A percentile compares a stretch with the other conserved stretches of the same genome.
Conservation (phyloP, 495 filamentous ascomycete genomes). For the Tuber melanosporum region DNA sequence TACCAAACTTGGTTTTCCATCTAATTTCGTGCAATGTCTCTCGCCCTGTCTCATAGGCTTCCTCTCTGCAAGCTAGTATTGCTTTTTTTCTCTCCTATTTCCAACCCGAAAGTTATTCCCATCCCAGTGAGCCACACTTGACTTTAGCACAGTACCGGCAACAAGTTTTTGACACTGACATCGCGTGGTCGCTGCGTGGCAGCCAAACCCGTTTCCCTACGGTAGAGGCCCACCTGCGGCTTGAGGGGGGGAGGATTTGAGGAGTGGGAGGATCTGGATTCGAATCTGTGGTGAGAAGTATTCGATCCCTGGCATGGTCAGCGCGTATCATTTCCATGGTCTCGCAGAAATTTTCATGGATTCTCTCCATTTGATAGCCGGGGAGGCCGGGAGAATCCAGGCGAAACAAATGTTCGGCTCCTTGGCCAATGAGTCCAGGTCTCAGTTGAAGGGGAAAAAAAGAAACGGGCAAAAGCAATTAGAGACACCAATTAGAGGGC, state of each 20-base stretch:
- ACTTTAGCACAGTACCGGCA: constrained; percentile 7
- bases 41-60: constrained; percentile 22
- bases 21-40: constrained; percentile 16
- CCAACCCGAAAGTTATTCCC: neutral
- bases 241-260: constrained; percentile 22
- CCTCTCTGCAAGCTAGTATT: constrained; percentile 18
- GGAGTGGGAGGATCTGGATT: constrained; percentile 30
- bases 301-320: constrained; percentile 30
- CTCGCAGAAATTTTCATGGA: constrained; percentile 5
- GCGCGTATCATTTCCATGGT: constrained; percentile 25
- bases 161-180: constrained; percentile 36
- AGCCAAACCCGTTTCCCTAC: constrained; percentile 32
- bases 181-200: constrained; percentile 39
- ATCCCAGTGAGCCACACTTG: constrained; percentile 14
- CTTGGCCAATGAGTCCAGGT: constrained; percentile 17
- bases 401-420: constrained; percentile 30
- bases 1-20: constrained; percentile 26
- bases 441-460: constrained; percentile 10
- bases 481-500: constrained; percentile 23
- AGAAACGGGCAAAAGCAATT: constrained; percentile 30
- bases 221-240: constrained; percentile 13
- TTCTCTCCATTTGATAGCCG: constrained; percentile 27
- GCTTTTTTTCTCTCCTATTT: constrained; percentile 22
- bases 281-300: constrained; percentile 17
- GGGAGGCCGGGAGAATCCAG: constrained; percentile 31